phyloP scores from a whole-genome alignment of 148 eudicot genomes.

The Selenicereus undatus region DNA sequence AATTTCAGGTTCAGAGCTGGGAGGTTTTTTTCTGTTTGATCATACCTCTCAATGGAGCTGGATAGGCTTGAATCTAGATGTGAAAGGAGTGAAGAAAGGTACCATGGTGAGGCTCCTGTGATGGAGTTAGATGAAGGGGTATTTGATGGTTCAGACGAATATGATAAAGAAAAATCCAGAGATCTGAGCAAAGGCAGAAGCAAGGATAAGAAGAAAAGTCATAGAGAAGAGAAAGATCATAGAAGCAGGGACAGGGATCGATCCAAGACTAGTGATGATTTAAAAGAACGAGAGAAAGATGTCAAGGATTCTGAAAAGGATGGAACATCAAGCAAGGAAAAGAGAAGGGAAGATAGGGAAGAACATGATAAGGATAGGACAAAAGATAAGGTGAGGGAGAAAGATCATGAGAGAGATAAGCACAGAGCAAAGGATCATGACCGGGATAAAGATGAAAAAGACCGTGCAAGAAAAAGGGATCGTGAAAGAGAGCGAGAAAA shows the following conservation, averaged over 20 bases:
- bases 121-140: constrained; percentile 41
- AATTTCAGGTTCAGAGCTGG: constrained; percentile 21
- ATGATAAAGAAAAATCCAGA: constrained; percentile 38
- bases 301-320: constrained; percentile 45
- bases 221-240: constrained; percentile 69
- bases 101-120: constrained; percentile 41
- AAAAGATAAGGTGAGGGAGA: constrained; percentile 33
- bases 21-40: not conserved
- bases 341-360: constrained; percentile 58
- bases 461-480: constrained; percentile 39
- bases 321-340: constrained; percentile 39
- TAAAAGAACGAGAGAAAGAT: constrained; percentile 43
- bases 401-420: constrained; percentile 37
- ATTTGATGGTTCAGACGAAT: constrained; percentile 40
- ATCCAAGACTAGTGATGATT: constrained; percentile 38
- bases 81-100: constrained; percentile 47
- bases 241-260: constrained; percentile 58
- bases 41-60: constrained; percentile 19
- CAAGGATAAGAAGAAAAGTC: constrained; percentile 67
- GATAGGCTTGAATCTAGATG: constrained; percentile 36
- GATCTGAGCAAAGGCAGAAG: constrained; percentile 53
- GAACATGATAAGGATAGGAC: constrained; percentile 42
- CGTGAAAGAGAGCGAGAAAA: constrained; percentile 43
- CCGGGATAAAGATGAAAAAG: constrained; percentile 37
- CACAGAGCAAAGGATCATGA: constrained; percentile 32